A percentile compares a stretch with the other conserved stretches of the same genome.
Conservation (phyloP, 192 early-diverging fungal genomes). For the Backusella macrospora region DNA sequence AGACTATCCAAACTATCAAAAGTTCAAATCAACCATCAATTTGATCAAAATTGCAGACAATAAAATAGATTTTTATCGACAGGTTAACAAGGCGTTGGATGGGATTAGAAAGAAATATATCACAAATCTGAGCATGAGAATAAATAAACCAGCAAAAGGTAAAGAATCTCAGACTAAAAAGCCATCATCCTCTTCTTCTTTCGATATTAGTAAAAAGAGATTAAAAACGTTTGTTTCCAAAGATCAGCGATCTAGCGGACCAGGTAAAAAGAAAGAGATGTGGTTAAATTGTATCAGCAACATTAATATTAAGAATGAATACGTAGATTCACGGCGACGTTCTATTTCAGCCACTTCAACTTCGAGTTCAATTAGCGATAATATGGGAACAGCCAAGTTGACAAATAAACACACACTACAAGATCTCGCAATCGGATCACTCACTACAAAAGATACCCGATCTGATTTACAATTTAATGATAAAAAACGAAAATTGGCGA, state of each 20-base stretch:
- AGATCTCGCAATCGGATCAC: neutral
- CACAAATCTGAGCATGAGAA: neutral
- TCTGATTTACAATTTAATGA: neutral
- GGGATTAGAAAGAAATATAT: neutral
- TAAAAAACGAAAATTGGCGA: neutral
- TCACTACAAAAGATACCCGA: neutral
- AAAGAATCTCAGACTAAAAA: neutral
- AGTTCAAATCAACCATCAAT: neutral
- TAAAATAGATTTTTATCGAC: neutral
- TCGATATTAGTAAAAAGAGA: neutral
- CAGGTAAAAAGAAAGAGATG: neutral
- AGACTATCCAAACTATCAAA: neutral
- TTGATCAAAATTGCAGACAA: neutral
- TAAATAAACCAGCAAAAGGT: neutral
- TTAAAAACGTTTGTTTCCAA: conserved; percentile 5
- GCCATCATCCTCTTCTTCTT: neutral
- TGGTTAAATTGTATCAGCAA: neutral
- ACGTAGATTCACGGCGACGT: neutral
- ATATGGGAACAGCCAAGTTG: neutral
- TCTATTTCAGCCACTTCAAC: neutral
- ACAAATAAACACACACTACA: neutral
- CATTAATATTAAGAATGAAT: neutral
- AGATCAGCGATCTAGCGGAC: neutral
- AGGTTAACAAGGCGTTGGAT: neutral
- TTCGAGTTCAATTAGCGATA: neutral